Base-by-base conservation (phyloP, 257 asterid species). In the Przewalskia tangutica region DNA sequence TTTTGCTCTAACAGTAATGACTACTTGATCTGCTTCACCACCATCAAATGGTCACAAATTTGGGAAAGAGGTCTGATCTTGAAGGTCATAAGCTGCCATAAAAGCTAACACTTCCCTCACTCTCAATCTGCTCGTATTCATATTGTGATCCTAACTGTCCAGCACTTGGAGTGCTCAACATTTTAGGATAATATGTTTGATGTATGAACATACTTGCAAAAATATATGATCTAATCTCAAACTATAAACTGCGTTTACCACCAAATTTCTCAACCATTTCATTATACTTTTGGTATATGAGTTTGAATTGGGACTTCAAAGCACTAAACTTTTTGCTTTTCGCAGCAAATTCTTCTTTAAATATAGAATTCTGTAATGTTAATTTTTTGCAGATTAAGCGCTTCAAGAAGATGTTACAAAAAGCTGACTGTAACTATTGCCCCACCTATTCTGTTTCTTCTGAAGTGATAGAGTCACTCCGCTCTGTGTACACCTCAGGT, bases 401-500 rank as follows among this genome's bases (percentile, higher is more conserved):
- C 82, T 93, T 94, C 89, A 90, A 89, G 83, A 91, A 58, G 86
- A 84, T 94, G 58, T 83, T 91, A 78, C 92, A 84, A 79, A 94
- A 94, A 86, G 98, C 93, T 34, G 96, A 79, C 78, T 85, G 81
- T 34, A 86, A 91, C 48, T 88, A 95, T 27, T 94, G 98, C 86
- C 89, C 97, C 2, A 65, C 81, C 70, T 86, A 88, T 86, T 78
- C 92, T 42, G 84, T 92, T 77, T 87, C 92, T 40, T 73, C 95
- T 11, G 93, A 94, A 83, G 86, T 90, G 7, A 83, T 94, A 58
- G 95, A 92, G 82, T 88, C 93, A 59, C 89, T 85, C 81, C 87
- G 79, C 36, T 38, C 96, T 79, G 62, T 77, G 77, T 93, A 93
- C 77, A 64, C 70, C 46, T 87, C 88, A 85, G 97, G 97, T 94